Evolutionary conservation across 2,329 filamentous ascomycete species (phyloP).

Genomic region (Neofusicoccum ribis): DNA sequence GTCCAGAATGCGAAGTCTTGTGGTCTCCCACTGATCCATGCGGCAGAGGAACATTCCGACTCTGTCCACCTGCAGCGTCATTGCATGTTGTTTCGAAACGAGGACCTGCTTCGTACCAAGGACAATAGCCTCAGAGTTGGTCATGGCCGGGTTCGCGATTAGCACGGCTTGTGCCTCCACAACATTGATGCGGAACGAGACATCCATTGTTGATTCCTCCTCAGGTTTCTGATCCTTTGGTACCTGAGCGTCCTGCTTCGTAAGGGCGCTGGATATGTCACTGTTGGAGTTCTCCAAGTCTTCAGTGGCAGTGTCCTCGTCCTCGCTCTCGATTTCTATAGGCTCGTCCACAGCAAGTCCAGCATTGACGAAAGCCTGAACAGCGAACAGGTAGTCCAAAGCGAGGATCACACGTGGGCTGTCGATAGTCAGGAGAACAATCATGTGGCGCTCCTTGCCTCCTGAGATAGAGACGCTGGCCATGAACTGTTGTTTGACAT

Average conservation of each 20-base stretch:
- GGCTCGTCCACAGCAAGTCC: conserved; percentile 59
- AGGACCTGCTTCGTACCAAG: conserved; percentile 91
- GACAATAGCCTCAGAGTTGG: conserved; percentile 93
- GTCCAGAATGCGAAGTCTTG: conserved; percentile 86
- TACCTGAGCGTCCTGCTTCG: conserved; percentile 23
- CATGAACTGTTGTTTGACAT: conserved; percentile 95
- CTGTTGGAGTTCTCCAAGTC: conserved; percentile 41
- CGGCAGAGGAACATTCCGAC: conserved; percentile 98
- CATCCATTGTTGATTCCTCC: conserved; percentile 58
- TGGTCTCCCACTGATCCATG: conserved; percentile 96
- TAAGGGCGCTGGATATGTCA: conserved; percentile 36
- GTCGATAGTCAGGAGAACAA: conserved; percentile 90
- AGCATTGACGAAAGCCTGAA: conserved; percentile 78
- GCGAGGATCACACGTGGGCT: conserved; percentile 94
- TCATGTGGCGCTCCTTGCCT: conserved; percentile 75
- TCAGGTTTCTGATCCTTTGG: conserved; percentile 30
- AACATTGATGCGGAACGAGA: conserved; percentile 89
- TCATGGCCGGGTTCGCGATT: conserved; percentile 88
- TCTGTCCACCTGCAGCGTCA: conserved; percentile 90
- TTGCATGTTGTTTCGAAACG: conserved; percentile 87
- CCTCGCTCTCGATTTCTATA: conserved; percentile 61
- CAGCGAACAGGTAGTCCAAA: conserved; percentile 88
- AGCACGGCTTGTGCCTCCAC: conserved; percentile 96
- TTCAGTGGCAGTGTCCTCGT: conserved; percentile 49
- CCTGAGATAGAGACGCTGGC: conserved; percentile 91